Base-by-base conservation (phyloP, 169 alveolate genomes). In the Prorocentrum cordatum region DNA sequence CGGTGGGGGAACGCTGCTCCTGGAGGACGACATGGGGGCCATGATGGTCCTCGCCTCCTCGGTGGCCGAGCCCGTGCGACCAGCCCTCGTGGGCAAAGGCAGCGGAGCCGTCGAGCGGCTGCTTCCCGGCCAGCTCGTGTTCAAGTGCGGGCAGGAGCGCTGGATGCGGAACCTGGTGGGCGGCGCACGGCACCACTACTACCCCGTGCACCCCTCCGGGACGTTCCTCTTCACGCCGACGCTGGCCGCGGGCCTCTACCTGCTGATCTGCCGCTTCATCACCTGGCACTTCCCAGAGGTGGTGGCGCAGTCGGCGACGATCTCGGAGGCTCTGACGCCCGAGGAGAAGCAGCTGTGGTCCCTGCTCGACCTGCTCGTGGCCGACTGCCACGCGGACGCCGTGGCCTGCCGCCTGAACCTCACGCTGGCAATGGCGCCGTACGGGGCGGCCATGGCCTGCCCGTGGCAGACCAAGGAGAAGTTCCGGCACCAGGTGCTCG, bases 271-370 rank as follows among this genome's bases (percentile, higher is more conserved):
- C 47, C 86, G 86, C 22, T 75, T 54, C 35, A 36, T 75, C n/a
- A 75, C 86, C 36, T 75, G 86, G 86, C 86, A 75, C 72, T 75
- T 75, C 33, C 68, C 31, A 33, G 86, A 75, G n/a, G 86, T 75
- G 58, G 86, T 45, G 33, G 86, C 86, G 42, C 50, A 54, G 86
- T 58, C 72, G 5, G 33, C 61, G 10, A 72, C 86, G 7, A 75
- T 75, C n/a, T 75, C 72, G 5, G 86, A 75, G 29, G 86, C 54
- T 10, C 24, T 45, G 54, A 36, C 72, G 2, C 86, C 86, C 0
- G 86, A 75, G 29, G 86, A 75, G n/a, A 50, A 61, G 45, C 86
- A 75, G 45, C 86, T 75, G 6, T 75, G 86, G 86, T 70, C 50
- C n/a, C 54, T n/a, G n/a, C n/a, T n/a, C n/a, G n/a, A n/a, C n/a